phyloP scores from a whole-genome alignment of 2,329 filamentous ascomycete genomes.

The Rhynchosporium agropyri region DNA sequence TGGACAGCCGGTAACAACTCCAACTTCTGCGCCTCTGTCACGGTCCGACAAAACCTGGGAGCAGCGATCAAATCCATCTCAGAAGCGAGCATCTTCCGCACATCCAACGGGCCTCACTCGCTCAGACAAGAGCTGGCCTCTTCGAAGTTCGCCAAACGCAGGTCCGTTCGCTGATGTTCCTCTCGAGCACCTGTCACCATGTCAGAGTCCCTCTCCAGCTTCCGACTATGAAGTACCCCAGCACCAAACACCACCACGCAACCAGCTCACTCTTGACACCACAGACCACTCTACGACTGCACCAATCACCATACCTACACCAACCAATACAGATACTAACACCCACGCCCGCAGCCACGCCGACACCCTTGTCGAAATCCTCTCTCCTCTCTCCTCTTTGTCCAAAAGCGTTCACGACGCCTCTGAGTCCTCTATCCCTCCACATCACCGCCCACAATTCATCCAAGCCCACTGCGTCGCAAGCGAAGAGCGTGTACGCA shows the following conservation, averaged over 20 bases:
- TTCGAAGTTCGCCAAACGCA: slow-evolving; percentile 1
- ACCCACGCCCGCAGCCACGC: not conserved
- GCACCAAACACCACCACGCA: not conserved
- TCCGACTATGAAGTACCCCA: not conserved
- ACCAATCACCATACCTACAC: not conserved
- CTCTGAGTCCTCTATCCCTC: not conserved
- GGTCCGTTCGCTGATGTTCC: slow-evolving; percentile 7
- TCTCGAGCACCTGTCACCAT: not conserved
- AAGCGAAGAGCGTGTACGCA: slow-evolving; percentile 1
- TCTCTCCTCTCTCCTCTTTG: slow-evolving; percentile 4
- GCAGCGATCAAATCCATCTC: not conserved
- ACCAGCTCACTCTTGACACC: not conserved
- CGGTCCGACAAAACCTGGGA: too few species aligned
- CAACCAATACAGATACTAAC: too few species aligned
- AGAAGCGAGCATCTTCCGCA: too few species aligned
- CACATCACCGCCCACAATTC: not conserved
- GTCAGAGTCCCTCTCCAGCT: not conserved
- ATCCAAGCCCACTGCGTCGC: slow-evolving; percentile 5
- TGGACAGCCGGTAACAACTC: too few species aligned
- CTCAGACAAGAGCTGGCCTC: slow-evolving; percentile 16
- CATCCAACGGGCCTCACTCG: not conserved
- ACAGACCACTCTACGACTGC: not conserved
- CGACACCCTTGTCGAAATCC: slow-evolving; percentile 7
- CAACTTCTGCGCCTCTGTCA: too few species aligned
- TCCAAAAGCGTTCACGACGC: not conserved